Conservation (phyloP, 331 rosid species). For the Malus hybrid region DNA sequence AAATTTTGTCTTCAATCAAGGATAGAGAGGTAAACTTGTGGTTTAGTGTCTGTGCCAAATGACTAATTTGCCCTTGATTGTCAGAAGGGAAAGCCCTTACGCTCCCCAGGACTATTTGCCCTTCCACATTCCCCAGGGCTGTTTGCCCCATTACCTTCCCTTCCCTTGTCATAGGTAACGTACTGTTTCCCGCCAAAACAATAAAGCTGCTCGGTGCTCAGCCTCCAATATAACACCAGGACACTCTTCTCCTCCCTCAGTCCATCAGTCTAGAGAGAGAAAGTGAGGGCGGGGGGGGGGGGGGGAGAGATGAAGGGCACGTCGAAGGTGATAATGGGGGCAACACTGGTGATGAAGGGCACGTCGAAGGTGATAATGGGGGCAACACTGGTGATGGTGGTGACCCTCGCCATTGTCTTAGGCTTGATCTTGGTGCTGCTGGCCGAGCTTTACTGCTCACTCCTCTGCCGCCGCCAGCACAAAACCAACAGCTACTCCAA, state of each 20-base stretch:
- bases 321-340: slow-evolving; percentile 82
- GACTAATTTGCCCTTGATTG: slow-evolving; percentile 29
- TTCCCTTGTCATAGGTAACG: slow-evolving; percentile 13
- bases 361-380: slow-evolving; percentile 85
- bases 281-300: background rate
- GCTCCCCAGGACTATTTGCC: slow-evolving; percentile 36
- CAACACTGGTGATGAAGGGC: slow-evolving; percentile 78
- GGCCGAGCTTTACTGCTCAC: slow-evolving; percentile 91
- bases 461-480: slow-evolving; percentile 63
- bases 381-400: slow-evolving; percentile 78
- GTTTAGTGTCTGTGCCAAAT: background rate
- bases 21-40: background rate
- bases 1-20: too few species aligned
- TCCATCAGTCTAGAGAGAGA: background rate
- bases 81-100: slow-evolving; percentile 39
- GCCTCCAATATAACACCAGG: slow-evolving; percentile 15
- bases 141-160: slow-evolving; percentile 15
- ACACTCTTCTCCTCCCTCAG: slow-evolving; percentile 15
- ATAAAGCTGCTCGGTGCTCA: background rate
- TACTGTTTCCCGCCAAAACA: slow-evolving; percentile 56
- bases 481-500: slow-evolving; percentile 19
- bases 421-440: slow-evolving; percentile 74
- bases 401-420: slow-evolving; percentile 68
- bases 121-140: background rate
- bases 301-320: slow-evolving; percentile 59